These are phyloP conservation scores for Solanum verrucosum DNA, from an alignment of 257 asterid species.

Conservation along the genomic window DNA sequence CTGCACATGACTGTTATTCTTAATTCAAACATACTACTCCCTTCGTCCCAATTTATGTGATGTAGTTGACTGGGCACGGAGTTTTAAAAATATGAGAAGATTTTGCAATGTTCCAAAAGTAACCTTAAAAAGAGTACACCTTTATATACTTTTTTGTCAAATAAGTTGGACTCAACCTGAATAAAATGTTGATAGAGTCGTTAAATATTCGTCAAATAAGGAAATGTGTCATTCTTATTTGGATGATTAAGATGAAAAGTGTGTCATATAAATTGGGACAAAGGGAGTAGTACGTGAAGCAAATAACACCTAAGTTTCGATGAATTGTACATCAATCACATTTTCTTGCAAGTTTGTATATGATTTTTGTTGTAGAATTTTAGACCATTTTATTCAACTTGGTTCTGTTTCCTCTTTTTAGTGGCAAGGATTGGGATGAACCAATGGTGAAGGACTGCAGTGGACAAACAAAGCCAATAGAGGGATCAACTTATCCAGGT, in stretches of 20 bases:
- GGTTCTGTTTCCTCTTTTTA: background rate
- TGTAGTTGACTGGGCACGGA: background rate
- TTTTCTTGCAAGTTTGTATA: background rate
- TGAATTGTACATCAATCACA: background rate
- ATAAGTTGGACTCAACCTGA: background rate
- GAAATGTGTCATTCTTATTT: no score
- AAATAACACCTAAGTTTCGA: background rate
- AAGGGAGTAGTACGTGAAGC: background rate
- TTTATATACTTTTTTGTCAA: no score
- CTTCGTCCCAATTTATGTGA: background rate
- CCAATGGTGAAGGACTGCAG: slow-evolving; percentile 32
- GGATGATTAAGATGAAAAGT: background rate
- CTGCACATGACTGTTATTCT: background rate
- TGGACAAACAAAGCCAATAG: slow-evolving; percentile 37
- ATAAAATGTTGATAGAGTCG: background rate
- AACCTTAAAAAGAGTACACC: background rate
- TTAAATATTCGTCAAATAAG: no score
- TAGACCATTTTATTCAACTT: background rate
- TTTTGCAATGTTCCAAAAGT: background rate
- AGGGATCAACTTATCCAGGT: slow-evolving; percentile 46
- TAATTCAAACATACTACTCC: background rate
- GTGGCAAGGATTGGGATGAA: slow-evolving; percentile 57
- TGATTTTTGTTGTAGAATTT: background rate
- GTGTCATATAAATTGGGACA: background rate
- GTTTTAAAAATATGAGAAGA: no score